phyloP scores from a whole-genome alignment of 1,139 yeast genomes.

The Yamadazyma taylorii region DNA sequence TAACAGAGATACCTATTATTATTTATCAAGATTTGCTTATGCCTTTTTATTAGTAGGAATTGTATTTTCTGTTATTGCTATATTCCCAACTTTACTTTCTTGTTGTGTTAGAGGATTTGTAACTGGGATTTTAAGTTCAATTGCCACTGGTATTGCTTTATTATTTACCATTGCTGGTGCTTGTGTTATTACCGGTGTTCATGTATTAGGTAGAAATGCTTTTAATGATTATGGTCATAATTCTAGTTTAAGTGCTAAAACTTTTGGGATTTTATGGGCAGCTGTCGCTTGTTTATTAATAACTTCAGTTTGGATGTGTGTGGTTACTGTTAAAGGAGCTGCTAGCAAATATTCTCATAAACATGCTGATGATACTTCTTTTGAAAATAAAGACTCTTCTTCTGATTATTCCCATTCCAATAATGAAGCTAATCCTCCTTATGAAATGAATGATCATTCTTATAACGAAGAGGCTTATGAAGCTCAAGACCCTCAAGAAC shows the following conservation, averaged over 20 bases:
- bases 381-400: slow-evolving; percentile 13
- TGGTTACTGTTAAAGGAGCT: slow-evolving; percentile 15
- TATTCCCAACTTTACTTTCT: slow-evolving; percentile 33
- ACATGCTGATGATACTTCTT: slow-evolving; percentile 12
- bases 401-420: slow-evolving; percentile 12
- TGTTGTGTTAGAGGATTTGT: slow-evolving; percentile 21
- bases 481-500: slow-evolving; percentile 4
- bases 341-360: slow-evolving; percentile 8
- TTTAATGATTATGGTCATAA: slow-evolving; percentile 48
- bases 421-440: slow-evolving; percentile 5
- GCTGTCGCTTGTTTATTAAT: slow-evolving; percentile 48
- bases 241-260: slow-evolving; percentile 56
- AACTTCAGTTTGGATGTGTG: slow-evolving; percentile 16
- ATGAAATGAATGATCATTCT: slow-evolving; percentile 1
- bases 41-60: slow-evolving; percentile 65
- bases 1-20: slow-evolving; percentile 54
- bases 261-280: slow-evolving; percentile 69
- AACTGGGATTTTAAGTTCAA: slow-evolving; percentile 27
- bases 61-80: slow-evolving; percentile 52
- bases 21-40: slow-evolving; percentile 65
- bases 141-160: slow-evolving; percentile 36
- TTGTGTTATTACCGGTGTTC: slow-evolving; percentile 63
- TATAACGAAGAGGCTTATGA: slow-evolving; percentile 2
- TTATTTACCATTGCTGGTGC: slow-evolving; percentile 59
- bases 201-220: slow-evolving; percentile 58